A percentile compares a stretch with the other conserved stretches of the same genome.
Conservation (phyloP, 116 monocot genomes). For the Dioscorea cayenensis region DNA sequence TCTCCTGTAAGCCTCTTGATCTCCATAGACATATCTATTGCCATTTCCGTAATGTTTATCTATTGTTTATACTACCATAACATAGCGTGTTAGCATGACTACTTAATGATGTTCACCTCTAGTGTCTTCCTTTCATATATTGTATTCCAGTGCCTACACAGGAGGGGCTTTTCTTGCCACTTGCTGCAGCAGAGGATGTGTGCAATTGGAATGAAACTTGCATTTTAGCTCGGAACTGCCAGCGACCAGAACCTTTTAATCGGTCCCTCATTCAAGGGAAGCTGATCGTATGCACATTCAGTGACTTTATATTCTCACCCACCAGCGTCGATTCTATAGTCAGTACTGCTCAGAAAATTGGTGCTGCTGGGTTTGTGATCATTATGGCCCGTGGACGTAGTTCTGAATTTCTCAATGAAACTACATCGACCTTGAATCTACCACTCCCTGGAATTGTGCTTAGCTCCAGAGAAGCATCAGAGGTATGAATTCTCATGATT, state of each 20-base stretch:
- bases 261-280: conserved; percentile 36
- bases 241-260: conserved; percentile 32
- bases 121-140: background rate
- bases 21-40: background rate
- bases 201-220: conserved; percentile 22
- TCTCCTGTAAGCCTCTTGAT: conserved; percentile 37
- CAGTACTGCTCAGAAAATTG: conserved; percentile 26
- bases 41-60: background rate
- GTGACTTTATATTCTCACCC: conserved; percentile 18
- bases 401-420: conserved; percentile 11
- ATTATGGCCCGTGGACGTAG: conserved; percentile 23
- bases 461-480: conserved; percentile 13
- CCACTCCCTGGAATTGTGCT: conserved; percentile 44
- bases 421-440: conserved; percentile 14
- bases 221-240: conserved; percentile 24
- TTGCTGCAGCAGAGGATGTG: conserved; percentile 51
- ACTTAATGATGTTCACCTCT: background rate
- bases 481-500: conserved; percentile 7
- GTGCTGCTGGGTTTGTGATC: conserved; percentile 63
- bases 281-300: conserved; percentile 58
- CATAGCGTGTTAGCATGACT: background rate
- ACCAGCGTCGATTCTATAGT: conserved; percentile 23
- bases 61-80: background rate
- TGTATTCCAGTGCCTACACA: conserved; percentile 37
- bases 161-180: conserved; percentile 24